A percentile compares a stretch with the other conserved stretches of the same genome.
Evolutionary conservation across 805 yeast genomes (phyloP).

Genomic region (Wickerhamiella shivajii): DNA sequence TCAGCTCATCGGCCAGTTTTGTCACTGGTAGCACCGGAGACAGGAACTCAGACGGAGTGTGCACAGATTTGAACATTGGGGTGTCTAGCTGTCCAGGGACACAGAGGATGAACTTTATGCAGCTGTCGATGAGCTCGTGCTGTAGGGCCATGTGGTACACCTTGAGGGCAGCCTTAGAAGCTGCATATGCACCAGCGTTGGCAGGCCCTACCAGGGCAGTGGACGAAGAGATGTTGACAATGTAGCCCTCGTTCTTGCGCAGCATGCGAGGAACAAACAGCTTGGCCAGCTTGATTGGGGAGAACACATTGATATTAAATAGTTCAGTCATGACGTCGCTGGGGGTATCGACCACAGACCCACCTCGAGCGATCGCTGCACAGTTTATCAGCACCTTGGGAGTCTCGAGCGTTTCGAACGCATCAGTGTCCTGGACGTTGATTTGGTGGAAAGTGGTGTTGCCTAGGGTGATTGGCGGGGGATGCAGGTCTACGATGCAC

Average conservation of each 20-base stretch:
- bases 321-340: conserved; percentile 35
- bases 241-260: conserved; percentile 39
- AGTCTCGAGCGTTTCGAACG: conserved; percentile 38
- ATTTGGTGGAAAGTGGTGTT: conserved; percentile 4
- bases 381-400: conserved; percentile 71
- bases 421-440: conserved; percentile 16
- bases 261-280: conserved; percentile 53
- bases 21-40: conserved; percentile 63
- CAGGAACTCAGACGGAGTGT: conserved; percentile 48
- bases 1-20: conserved; percentile 41
- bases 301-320: conserved; percentile 44
- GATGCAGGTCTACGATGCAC: conserved; percentile 12
- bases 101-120: conserved; percentile 50
- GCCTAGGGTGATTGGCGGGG: conserved; percentile 10
- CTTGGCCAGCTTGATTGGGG: conserved; percentile 51
- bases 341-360: conserved; percentile 24
- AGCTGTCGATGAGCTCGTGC: conserved; percentile 39
- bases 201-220: conserved; percentile 71
- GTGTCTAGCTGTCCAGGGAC: conserved; percentile 75
- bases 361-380: conserved; percentile 77
- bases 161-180: conserved; percentile 65
- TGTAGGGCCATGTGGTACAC: conserved; percentile 58
- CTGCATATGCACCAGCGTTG: conserved; percentile 55
- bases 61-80: conserved; percentile 47
- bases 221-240: conserved; percentile 61